phyloP scores from a whole-genome alignment of 192 early-diverging fungal genomes.

The Coemansia sp. region DNA sequence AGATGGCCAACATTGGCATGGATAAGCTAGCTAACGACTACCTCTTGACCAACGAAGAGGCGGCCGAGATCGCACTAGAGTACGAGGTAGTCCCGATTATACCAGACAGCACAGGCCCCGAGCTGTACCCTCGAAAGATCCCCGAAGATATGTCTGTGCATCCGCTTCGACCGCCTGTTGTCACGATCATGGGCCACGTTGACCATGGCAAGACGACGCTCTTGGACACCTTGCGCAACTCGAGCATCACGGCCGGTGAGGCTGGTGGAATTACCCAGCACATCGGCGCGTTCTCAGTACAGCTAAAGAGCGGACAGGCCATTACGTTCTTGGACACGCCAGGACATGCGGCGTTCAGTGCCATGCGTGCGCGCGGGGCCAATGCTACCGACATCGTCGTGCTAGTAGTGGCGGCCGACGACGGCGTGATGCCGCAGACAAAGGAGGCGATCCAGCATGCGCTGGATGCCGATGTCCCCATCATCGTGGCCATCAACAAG shows the following conservation, averaged over 20 bases:
- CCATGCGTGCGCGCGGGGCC: slow-evolving; percentile 93
- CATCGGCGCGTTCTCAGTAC: slow-evolving; percentile 90
- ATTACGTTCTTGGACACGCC: slow-evolving; percentile 98
- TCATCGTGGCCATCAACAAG: slow-evolving; percentile 97
- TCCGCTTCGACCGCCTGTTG: slow-evolving; percentile 81
- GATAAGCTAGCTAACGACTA: slow-evolving; percentile 74
- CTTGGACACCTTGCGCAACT: slow-evolving; percentile 86
- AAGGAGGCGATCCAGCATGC: slow-evolving; percentile 93
- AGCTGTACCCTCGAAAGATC: slow-evolving; percentile 52
- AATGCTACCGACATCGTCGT: slow-evolving; percentile 93
- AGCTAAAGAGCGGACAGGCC: slow-evolving; percentile 27
- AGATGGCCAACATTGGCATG: slow-evolving; percentile 79
- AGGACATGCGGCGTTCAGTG: slow-evolving; percentile 92
- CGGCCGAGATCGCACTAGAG: slow-evolving; percentile 82
- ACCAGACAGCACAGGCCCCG: slow-evolving; percentile 44
- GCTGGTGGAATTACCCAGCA: slow-evolving; percentile 98
- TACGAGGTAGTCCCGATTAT: slow-evolving; percentile 85
- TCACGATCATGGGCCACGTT: slow-evolving; percentile 98
- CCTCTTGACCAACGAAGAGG: slow-evolving; percentile 80
- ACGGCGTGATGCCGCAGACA: slow-evolving; percentile 98
- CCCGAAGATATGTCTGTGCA: slow-evolving; percentile 74
- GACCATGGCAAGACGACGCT: slow-evolving; percentile 97
- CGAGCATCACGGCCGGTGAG: slow-evolving; percentile 88
- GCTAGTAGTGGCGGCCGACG: slow-evolving; percentile 95
- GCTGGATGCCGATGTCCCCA: slow-evolving; percentile 76